Conservation (phyloP, 2,329 filamentous ascomycete species). For the Colletotrichum sp. region DNA sequence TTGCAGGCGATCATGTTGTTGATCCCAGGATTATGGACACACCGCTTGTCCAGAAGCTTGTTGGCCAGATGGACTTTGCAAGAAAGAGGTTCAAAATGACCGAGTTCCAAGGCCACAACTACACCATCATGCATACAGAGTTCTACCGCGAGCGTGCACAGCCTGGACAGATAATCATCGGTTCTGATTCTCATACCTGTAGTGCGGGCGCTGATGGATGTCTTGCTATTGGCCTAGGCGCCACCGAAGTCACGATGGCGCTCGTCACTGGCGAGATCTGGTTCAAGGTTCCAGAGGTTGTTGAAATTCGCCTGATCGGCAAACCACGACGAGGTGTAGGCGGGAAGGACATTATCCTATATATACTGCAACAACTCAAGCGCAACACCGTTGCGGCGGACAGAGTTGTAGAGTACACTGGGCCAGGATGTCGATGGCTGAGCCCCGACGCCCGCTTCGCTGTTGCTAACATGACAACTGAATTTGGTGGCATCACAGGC, state of each 20-base stretch:
- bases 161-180: constrained; percentile 42
- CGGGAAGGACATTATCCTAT: constrained; percentile 43
- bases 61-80: constrained; percentile 1
- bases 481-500: constrained; percentile 48
- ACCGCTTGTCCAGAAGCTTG: constrained; percentile 5
- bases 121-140: constrained; percentile 45
- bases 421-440: constrained; percentile 34
- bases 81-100: constrained; percentile 14
- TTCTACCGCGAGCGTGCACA: constrained; percentile 40
- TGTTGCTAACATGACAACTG: constrained; percentile 39
- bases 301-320: constrained; percentile 37
- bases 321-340: constrained; percentile 34
- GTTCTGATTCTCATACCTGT: constrained; percentile 44
- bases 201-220: constrained; percentile 38
- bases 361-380: constrained; percentile 40
- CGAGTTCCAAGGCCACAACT: constrained; percentile 37
- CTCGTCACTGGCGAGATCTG: constrained; percentile 43
- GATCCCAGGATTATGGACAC: constrained; percentile 36
- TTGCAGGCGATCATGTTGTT: constrained; percentile 53
- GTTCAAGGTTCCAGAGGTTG: constrained; percentile 42
- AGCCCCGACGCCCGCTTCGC: constrained; percentile 43
- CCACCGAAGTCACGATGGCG: constrained; percentile 40
- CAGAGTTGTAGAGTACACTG: constrained; percentile 41
- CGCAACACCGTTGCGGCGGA: constrained; percentile 43
- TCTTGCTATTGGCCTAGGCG: constrained; percentile 41